phyloP scores from a whole-genome alignment of 2,329 filamentous ascomycete species.

The Cryphonectria naterciae region DNA sequence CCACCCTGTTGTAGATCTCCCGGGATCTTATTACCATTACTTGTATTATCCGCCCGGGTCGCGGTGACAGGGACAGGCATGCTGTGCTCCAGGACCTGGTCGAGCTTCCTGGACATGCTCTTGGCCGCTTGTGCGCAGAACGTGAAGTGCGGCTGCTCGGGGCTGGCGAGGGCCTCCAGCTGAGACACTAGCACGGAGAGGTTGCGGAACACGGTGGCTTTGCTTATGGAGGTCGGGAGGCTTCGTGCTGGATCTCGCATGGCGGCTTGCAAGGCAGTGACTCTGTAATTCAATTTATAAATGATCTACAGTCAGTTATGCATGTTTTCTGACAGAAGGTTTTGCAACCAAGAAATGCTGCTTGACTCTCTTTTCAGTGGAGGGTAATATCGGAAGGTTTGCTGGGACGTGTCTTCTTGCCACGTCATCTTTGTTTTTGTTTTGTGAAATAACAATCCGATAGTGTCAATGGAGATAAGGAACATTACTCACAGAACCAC shows the following conservation, averaged over 20 bases:
- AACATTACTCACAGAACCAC: neutral
- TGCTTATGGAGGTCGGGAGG: slow-evolving; percentile 5
- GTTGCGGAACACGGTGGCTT: slow-evolving; percentile 2
- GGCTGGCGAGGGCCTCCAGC: slow-evolving; percentile 9
- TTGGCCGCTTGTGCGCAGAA: slow-evolving; percentile 6
- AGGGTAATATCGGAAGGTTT: too few species aligned
- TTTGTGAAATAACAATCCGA: neutral
- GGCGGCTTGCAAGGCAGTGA: slow-evolving; percentile 9
- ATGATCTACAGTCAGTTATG: neutral
- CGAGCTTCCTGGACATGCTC: slow-evolving; percentile 11
- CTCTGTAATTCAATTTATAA: neutral
- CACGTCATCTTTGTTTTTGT: too few species aligned
- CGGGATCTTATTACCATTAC: neutral
- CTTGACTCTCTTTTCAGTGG: neutral
- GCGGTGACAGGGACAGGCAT: neutral
- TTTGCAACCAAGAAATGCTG: neutral
- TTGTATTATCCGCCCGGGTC: neutral
- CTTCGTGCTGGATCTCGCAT: slow-evolving; percentile 5
- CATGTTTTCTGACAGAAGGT: neutral
- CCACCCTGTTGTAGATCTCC: neutral
- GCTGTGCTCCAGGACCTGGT: slow-evolving; percentile 1
- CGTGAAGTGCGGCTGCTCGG: neutral
- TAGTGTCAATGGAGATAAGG: neutral
- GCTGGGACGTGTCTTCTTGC: neutral
- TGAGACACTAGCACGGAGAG: slow-evolving; percentile 11